A percentile compares a stretch with the other conserved stretches of the same genome.
Evolutionary conservation across 2,329 filamentous ascomycete genomes (phyloP).

Genomic region (Pseudogymnoascus sp.): DNA sequence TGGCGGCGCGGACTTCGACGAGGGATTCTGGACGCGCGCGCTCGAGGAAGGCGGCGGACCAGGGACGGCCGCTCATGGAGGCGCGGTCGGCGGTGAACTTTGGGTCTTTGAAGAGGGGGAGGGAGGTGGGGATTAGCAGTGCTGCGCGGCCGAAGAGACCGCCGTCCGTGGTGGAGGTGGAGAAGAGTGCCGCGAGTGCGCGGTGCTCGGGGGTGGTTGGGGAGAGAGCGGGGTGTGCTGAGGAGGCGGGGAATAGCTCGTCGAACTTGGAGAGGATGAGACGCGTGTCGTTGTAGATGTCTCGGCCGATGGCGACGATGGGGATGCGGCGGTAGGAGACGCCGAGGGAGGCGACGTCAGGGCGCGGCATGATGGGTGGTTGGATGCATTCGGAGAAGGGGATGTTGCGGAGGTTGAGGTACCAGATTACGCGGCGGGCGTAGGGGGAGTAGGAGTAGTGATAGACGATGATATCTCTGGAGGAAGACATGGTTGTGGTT

Average conservation of each 20-base stretch:
- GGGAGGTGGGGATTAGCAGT: slow-evolving; percentile 46
- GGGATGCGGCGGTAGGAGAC: slow-evolving; percentile 63
- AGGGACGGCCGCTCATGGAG: slow-evolving; percentile 35
- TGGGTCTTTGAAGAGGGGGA: slow-evolving; percentile 46
- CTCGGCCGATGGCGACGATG: slow-evolving; percentile 53
- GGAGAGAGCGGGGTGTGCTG: slow-evolving; percentile 26
- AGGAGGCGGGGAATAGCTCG: slow-evolving; percentile 38
- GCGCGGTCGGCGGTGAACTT: slow-evolving; percentile 51
- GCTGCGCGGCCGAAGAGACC: slow-evolving; percentile 46
- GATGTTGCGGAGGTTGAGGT: slow-evolving; percentile 47
- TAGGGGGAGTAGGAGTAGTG: slow-evolving; percentile 60
- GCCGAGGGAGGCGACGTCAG: slow-evolving; percentile 52
- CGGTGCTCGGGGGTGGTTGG: slow-evolving; percentile 32
- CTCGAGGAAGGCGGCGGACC: slow-evolving; percentile 31
- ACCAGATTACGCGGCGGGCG: slow-evolving; percentile 56
- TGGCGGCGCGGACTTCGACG: slow-evolving; percentile 42
- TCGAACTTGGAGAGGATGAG: slow-evolving; percentile 60
- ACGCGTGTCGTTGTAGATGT: slow-evolving; percentile 62
- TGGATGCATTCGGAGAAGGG: slow-evolving; percentile 34
- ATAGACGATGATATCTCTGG: slow-evolving; percentile 49
- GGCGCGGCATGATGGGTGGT: slow-evolving; percentile 56
- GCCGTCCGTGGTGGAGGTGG: slow-evolving; percentile 45
- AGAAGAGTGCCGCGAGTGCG: slow-evolving; percentile 46
- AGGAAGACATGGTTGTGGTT: slow-evolving; percentile 20
- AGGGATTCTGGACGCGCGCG: slow-evolving; percentile 46